Base-by-base conservation (phyloP, 345 rosid species). In the Hibiscus mutabilis region DNA sequence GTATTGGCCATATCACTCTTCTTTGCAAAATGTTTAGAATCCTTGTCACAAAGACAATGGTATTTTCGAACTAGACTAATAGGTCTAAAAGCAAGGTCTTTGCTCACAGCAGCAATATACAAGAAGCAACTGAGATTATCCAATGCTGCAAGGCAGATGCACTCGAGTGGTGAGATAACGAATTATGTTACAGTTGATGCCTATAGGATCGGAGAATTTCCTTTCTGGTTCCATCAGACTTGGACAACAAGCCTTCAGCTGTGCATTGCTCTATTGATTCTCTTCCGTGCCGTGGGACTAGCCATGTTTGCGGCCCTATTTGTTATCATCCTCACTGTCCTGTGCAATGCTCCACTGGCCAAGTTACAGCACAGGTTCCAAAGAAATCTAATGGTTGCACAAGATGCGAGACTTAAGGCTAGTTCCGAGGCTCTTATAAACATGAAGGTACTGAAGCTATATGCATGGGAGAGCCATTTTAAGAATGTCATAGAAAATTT, bases 151-250 rank as follows among this genome's bases (percentile, higher is more conserved):
- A 53, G 58, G 24, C 10, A 8, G 58, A 19, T 19, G 58, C 25
- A 53, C 83, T 89, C 97, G 1, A 88, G 96, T 0, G 87, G 98
- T 3, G 97, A 94, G 86, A 87, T 94, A 51, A 87, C 90, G 90
- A 94, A 94, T 77, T 94, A 91, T 73, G 96, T 92, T 5, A 87
- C 96, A 0, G 95, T 91, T 19, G 98, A 94, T 85, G 95, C 98
- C 19, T 94, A 87, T 62, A 83, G 98, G 64, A 87, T 94, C 15
- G 98, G 98, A 3, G 98, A 94, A 25, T 94, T 91, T 70, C 95
- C 98, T 1, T 94, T 85, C 78, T 94, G 97, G 98, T 85, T 89
- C 78, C 97, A 94, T 70, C 97, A 91, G 84, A 89, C 86, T 63
- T 91, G 98, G 97, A 83, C 97, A 0, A 91, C 97, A 47, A 80